These are phyloP conservation scores for Lunularia cruciata DNA, from an alignment of 225 moss, liverwort and hornwort genomes.

Conservation along the genomic window DNA sequence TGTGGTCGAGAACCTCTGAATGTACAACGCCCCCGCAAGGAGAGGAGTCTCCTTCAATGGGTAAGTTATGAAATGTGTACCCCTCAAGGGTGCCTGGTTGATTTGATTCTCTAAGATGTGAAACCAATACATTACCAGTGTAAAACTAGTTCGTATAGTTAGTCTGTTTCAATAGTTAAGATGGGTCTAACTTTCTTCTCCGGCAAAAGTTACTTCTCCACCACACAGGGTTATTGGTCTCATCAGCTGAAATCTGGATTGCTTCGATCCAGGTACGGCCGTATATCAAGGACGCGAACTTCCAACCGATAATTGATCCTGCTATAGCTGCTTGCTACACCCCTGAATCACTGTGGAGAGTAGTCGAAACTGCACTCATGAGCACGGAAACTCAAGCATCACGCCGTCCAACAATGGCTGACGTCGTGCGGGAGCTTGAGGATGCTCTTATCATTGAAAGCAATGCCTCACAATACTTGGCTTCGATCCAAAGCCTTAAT, in stretches of 20 bases:
- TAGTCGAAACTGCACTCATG: slow-evolving; percentile 31
- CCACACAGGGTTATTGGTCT: no score
- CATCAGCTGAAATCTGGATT: neutral
- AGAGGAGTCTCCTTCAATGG: slow-evolving; percentile 39
- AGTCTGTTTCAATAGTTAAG: no score
- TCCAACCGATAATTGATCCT: slow-evolving; percentile 38
- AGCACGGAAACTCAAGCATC: slow-evolving; percentile 31
- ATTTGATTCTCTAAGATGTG: neutral
- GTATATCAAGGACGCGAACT: slow-evolving; percentile 27
- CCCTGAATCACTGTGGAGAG: slow-evolving; percentile 41
- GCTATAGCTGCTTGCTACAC: slow-evolving; percentile 32
- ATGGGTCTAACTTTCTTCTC: no score
- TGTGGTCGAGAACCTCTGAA: slow-evolving; percentile 37
- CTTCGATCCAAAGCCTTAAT: slow-evolving; percentile 39
- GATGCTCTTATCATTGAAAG: slow-evolving; percentile 44
- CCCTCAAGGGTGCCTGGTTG: neutral
- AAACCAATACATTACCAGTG: no score
- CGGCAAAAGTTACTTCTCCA: no score
- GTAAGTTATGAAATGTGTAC: slow-evolving; percentile 10
- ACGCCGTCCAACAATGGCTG: slow-evolving; percentile 30
- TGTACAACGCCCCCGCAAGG: slow-evolving; percentile 23
- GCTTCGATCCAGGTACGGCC: slow-evolving; percentile 28
- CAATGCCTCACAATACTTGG: slow-evolving; percentile 46
- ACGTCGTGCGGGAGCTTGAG: slow-evolving; percentile 40
- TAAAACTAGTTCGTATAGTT: no score